phyloP scores from a whole-genome alignment of 805 yeast genomes.

The Saccharomycopsis vini region DNA sequence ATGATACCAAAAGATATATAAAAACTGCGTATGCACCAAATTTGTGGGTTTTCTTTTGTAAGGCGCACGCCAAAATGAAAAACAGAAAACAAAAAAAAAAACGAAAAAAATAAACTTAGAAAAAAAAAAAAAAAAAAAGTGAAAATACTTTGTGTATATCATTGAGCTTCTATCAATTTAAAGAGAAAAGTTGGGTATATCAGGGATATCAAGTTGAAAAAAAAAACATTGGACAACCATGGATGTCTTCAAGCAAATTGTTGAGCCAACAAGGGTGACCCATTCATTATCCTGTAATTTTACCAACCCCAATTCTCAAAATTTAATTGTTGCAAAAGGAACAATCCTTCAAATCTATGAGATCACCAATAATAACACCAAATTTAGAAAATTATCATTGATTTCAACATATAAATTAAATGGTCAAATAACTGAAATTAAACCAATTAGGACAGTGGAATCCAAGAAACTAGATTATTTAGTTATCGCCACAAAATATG shows the following conservation, averaged over 20 bases:
- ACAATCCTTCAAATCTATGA: slow-evolving; percentile 42
- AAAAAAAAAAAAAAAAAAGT: neutral
- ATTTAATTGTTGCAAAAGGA: slow-evolving; percentile 43
- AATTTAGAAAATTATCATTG: slow-evolving; percentile 25
- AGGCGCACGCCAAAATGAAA: too few relatives aligned
- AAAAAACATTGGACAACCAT: too few relatives aligned
- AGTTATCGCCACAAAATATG: slow-evolving; percentile 57
- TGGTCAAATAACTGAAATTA: slow-evolving; percentile 36
- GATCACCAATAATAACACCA: slow-evolving; percentile 14
- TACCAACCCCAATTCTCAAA: slow-evolving; percentile 29
- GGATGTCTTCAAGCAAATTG: slow-evolving; percentile 49
- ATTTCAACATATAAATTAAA: slow-evolving; percentile 40
- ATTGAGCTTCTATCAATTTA: too few relatives aligned
- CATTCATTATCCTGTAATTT: slow-evolving; percentile 36
- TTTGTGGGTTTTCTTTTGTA: too few relatives aligned
- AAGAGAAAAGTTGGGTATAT: neutral
- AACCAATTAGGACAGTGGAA: slow-evolving; percentile 11
- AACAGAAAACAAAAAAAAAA: too few relatives aligned
- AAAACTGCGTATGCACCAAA: too few relatives aligned
- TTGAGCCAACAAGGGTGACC: slow-evolving; percentile 45
- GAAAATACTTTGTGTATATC: too few relatives aligned
- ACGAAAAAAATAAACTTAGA: neutral
- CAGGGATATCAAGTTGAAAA: too few relatives aligned
- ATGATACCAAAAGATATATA: too few relatives aligned
- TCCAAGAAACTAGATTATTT: slow-evolving; percentile 39